These are phyloP conservation scores for Xylariomycetidae sp. DNA, from an alignment of 2,329 filamentous ascomycete species.

Conservation along the genomic window DNA sequence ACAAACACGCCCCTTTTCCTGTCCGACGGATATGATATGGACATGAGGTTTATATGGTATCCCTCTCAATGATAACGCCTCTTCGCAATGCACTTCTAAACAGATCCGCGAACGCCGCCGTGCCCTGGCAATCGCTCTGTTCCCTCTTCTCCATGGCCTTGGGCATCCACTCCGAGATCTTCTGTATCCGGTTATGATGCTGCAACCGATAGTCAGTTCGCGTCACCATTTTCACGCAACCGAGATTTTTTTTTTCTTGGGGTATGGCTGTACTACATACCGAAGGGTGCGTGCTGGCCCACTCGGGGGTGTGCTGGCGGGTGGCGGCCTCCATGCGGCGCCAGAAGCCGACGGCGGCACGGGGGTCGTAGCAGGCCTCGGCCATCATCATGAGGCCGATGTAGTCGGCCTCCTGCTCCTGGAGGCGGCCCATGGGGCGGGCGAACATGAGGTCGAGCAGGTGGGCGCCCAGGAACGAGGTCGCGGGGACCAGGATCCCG, in stretches of 20 bases:
- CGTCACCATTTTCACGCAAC: no score
- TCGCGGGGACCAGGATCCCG: conserved; percentile 35
- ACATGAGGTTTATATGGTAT: no score
- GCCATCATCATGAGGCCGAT: conserved; percentile 81
- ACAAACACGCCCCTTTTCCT: no score
- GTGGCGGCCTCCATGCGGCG: conserved; percentile 53
- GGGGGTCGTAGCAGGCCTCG: conserved; percentile 69
- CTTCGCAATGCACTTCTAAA: conserved; percentile 43
- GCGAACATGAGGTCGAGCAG: conserved; percentile 59
- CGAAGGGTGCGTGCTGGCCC: conserved; percentile 71
- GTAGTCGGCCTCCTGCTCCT: conserved; percentile 74
- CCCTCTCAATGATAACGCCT: conserved; percentile 24
- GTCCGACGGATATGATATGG: no score
- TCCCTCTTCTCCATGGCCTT: conserved; percentile 48
- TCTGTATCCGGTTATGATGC: conserved; percentile 57
- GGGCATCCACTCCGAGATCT: conserved; percentile 59
- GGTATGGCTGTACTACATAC: conserved; percentile 33
- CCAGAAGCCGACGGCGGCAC: conserved; percentile 62
- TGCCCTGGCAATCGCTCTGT: conserved; percentile 49
- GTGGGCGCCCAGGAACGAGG: conserved; percentile 37
- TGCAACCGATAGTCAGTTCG: no score
- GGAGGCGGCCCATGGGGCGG: conserved; percentile 61
- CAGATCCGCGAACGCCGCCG: conserved; percentile 44
- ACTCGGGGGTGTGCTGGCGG: conserved; percentile 52
- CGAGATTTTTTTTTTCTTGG: no score